Evolutionary conservation across 1,284 basidiomycete genomes (phyloP).

Genomic region (Pascua guehoae): DNA sequence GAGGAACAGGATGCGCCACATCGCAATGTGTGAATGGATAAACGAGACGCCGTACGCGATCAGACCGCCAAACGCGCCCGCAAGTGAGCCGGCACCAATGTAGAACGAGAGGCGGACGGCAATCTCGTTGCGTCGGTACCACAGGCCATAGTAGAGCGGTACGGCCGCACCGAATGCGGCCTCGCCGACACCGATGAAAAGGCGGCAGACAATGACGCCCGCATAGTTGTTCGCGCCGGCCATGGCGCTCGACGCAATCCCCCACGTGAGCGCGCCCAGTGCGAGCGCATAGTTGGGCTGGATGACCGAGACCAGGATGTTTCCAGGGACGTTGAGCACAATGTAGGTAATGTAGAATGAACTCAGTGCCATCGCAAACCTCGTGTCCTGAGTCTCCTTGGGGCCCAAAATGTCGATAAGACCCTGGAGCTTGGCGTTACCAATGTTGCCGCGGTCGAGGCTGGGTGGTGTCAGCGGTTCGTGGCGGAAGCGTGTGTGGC

Average conservation of each 20-base stretch:
- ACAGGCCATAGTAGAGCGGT: constrained; percentile 27
- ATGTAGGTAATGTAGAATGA: constrained; percentile 41
- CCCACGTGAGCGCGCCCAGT: constrained; percentile 34
- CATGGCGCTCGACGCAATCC: constrained; percentile 31
- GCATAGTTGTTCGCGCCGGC: constrained; percentile 31
- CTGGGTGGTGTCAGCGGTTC: background rate
- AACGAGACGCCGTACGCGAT: constrained; percentile 24
- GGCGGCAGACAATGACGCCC: constrained; percentile 31
- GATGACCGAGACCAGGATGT: constrained; percentile 29
- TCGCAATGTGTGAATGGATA: constrained; percentile 10
- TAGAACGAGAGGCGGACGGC: constrained; percentile 40
- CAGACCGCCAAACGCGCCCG: constrained; percentile 24
- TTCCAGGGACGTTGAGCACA: constrained; percentile 35
- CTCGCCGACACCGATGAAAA: constrained; percentile 43
- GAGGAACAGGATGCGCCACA: constrained; percentile 18
- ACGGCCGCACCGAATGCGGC: constrained; percentile 36
- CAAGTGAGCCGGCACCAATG: constrained; percentile 39
- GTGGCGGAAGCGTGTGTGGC: no score
- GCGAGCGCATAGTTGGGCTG: constrained; percentile 22
- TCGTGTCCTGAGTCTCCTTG: constrained; percentile 19
- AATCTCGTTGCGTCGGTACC: constrained; percentile 44
- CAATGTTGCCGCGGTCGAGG: constrained; percentile 26
- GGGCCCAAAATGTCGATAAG: constrained; percentile 28
- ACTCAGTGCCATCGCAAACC: constrained; percentile 34
- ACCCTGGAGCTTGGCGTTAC: constrained; percentile 36